Evolutionary conservation across 1,284 basidiomycete genomes (phyloP), one percentile per base, ranked within the genome.

Genomic region (Volvariella volvacea): DNA sequence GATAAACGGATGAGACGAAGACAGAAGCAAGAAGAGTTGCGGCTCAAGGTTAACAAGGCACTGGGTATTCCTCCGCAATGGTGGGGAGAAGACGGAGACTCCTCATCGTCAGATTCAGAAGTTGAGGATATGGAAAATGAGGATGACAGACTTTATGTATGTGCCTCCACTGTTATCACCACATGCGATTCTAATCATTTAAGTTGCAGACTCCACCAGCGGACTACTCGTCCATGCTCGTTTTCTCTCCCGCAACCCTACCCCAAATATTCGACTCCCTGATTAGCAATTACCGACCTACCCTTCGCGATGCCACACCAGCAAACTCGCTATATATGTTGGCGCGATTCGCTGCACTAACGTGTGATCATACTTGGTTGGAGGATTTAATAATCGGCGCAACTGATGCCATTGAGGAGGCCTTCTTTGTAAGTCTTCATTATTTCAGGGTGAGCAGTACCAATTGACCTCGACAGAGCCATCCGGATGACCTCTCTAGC

Each of bases 321-420:
- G 92, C 87, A 34, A 94, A 88, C 60, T 77, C 78, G 15, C 66
- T 92, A 41, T 93, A 88, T 60, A 77, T 91, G 64, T 74, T 92
- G 38, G 81, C 88, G n/a, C 79, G 89, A 38, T 95, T 94, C 63
- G 92, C 92, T 19, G 83, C 82, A 52, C 67, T 92, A 44, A 83
- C 80, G 14, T 92, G 91, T 55, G 90, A 92, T 62, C 83, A 88
- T 53, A 78, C 76, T 3, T 92, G 93, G 86, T 70, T 97, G 19
- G 94, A 97, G 62, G 92, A 95, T 59, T 71, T 99, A 39, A 76
- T 98, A 43, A 79, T 93, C 32, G 88, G 89, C 10, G 89, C 92
- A 0, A 87, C 94, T 22, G 92, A 97, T 60, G 73, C 83, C 28
- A 94, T 99, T 38, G 94, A 99, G 64, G 87, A 90, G 43, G 80